Base-by-base conservation (phyloP, 768 basidiomycete species). In the Tylopilus subfusipes region DNA sequence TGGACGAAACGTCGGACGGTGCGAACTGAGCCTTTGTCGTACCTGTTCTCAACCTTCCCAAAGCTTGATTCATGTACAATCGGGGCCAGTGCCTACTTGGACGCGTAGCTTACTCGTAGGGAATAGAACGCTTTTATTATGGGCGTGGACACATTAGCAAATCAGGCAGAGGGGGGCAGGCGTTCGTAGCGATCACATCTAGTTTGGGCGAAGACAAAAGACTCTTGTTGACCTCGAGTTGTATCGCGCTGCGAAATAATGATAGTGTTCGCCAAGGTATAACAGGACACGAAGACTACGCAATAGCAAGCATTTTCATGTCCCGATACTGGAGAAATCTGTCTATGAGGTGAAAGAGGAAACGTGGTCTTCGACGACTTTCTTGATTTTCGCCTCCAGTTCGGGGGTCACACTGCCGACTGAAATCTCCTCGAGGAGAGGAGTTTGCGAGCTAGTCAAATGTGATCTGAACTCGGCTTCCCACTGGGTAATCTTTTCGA, bases 361-460 rank as follows among this genome's bases (percentile, higher is more conserved):
- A 60, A 93, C 91, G 62, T 92, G 90, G 65, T 91, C 88, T 76
- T 92, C 90, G 22, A 93, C 90, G 63, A 86, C 88, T 80, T 88
- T 90, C 90, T 94, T 96, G 74, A 95, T 96, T 82, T 93, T 84
- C 42, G 78, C 82, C 79, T 98, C 96, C 58, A 97, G 82, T 68
- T 94, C 93, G 57, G 88, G 84, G 53, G 91, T 93, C 67, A 98
- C 87, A 57, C 75, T 80, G 54, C 95, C 97, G 58, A 79, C 77
- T 48, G 85, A 74, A 62, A 98, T 96, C 75, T 95, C 90, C 68
- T 82, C 77, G 42, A 99, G 85, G 64, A 99, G 85, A 31, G 78
- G 63, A 46, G 70, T 57, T 75, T 98, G 90, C 50, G 88, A 76
- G 53, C 88, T 75, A 38, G 84, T 75, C 63, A 99, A 79, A 77